Evolutionary conservation across 371 early-diverging fungal species (phyloP), one percentile per base, ranked within the genome.

Genomic region (Apophysomyces sp.): DNA sequence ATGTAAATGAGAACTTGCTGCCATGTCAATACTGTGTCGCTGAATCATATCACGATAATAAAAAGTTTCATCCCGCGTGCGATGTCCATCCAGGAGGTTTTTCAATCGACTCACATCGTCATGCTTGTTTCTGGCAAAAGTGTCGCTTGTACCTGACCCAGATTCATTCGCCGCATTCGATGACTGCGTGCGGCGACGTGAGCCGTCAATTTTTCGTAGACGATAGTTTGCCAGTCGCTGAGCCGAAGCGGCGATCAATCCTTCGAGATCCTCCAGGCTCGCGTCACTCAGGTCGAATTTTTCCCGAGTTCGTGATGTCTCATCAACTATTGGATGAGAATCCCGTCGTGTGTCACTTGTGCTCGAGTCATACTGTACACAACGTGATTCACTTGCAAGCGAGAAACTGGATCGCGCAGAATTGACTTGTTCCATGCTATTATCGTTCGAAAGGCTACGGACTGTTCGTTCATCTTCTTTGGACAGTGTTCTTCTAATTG

Each of bases 191-290:
- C 52, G 55, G 30, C 44, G 53, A 28, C 52, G 53, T n/a, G 36
- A 32, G 12, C 37, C 28, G 26, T 61, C 54, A 36, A 65, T 41
- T 18, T 66, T 68, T 64, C 67, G 44, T 12, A 77, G 39, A 32
- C 76, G 65, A 58, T 73, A 77, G 58, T 70, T 74, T 15, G 76
- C 78, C 18, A 73, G 58, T 54, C 78, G 55, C 55, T 75, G 69
- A 18, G 81, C 81, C 30, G 81, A 80, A 16, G 76, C 76, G 18
- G 81, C 81, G 65, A 80, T 80, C 16, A 80, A 39, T 4, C 67
- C 76, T 64, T 80, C 76, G 4, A 80, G 55, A 58, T 77, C 78
- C 49, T 79, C 79, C 30, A 79, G 55, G 1, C 71, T 76, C 3
- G 76, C 76, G 26, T 79, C 79, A 16, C 69, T 73, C 32, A 71